Evolutionary conservation across 257 asterid genomes (phyloP).

Genomic region (Solanum pennellii): DNA sequence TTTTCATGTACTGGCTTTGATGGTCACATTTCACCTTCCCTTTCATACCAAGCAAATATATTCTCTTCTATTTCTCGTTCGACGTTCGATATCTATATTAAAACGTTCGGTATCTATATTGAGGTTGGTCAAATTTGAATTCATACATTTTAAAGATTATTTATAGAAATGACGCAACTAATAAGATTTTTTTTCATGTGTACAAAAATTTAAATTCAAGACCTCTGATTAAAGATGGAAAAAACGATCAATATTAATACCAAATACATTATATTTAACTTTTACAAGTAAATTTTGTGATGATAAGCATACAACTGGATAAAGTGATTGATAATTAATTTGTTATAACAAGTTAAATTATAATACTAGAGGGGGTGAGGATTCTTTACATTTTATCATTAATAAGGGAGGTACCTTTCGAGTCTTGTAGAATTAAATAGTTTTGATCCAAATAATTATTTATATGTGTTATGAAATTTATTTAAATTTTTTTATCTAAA

Average conservation of each 20-base stretch:
- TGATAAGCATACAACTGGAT: neutral
- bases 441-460: neutral
- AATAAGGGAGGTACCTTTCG: neutral
- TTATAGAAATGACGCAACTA: rapidly evolving
- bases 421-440: neutral
- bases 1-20: neutral
- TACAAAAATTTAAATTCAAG: rapidly evolving
- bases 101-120: no score
- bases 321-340: neutral
- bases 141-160: rapidly evolving
- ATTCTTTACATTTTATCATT: neutral
- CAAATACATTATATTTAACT: neutral
- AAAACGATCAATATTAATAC: no score
- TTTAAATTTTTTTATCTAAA: neutral
- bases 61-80: neutral
- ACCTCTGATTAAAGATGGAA: neutral
- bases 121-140: neutral
- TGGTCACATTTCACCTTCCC: neutral
- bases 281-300: neutral
- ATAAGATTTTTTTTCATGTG: neutral
- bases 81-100: no score
- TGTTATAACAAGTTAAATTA: no score
- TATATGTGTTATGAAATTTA: neutral
- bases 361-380: no score
- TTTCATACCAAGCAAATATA: neutral